Conservation (phyloP, 2,329 filamentous ascomycete species). For the Talaromyces rugulosus region DNA sequence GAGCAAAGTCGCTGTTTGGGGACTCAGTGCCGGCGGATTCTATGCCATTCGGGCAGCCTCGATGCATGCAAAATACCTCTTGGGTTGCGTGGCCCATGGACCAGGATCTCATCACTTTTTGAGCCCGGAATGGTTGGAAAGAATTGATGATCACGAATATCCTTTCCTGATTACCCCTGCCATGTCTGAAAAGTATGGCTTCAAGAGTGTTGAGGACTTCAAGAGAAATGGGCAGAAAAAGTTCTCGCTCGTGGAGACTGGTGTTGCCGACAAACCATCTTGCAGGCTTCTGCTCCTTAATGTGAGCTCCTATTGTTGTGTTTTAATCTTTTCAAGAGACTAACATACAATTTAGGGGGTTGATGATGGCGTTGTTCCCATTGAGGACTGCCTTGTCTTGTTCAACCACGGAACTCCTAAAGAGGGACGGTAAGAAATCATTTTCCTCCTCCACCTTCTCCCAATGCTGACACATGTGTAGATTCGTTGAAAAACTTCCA, state of each 20-base stretch:
- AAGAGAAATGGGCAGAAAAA: constrained; percentile 52
- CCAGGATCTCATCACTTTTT: constrained; percentile 62
- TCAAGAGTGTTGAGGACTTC: constrained; percentile 53
- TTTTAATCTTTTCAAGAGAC: background rate
- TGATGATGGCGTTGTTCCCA: constrained; percentile 62
- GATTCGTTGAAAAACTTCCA: constrained; percentile 55
- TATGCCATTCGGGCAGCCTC: constrained; percentile 65
- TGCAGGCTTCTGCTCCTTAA: constrained; percentile 59
- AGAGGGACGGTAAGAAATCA: constrained; percentile 51
- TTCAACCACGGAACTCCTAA: constrained; percentile 63
- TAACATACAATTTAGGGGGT: constrained; percentile 46
- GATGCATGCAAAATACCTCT: constrained; percentile 55
- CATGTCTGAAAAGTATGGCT: constrained; percentile 62
- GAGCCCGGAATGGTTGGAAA: constrained; percentile 55
- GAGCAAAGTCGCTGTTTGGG: constrained; percentile 58
- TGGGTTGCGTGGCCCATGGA: constrained; percentile 59
- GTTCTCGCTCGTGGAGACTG: constrained; percentile 60
- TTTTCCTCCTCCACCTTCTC: background rate
- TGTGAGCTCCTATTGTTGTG: constrained; percentile 32
- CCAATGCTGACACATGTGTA: constrained; percentile 1
- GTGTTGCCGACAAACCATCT: constrained; percentile 54
- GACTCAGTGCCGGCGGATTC: constrained; percentile 63
- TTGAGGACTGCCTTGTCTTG: constrained; percentile 63
- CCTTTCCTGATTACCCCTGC: constrained; percentile 55
- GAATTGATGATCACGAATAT: constrained; percentile 63